A percentile compares a stretch with the other conserved stretches of the same genome.
phyloP scores from a whole-genome alignment of 805 yeast genomes.

The Scheffersomyces spartinae region DNA sequence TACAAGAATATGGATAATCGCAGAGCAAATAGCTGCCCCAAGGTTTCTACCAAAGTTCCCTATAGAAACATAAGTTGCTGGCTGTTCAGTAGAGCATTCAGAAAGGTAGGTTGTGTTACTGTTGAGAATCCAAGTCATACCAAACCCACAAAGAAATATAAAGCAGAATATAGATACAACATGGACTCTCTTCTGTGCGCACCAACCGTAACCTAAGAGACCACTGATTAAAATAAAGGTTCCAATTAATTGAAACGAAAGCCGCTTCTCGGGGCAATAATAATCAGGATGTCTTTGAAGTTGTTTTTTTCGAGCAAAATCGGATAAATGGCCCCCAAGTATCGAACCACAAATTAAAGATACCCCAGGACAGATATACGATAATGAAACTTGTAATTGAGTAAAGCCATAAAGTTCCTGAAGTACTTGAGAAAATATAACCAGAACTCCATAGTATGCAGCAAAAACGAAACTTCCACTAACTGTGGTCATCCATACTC shows the following conservation, averaged over 20 bases:
- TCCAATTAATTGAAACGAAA: slow-evolving; percentile 33
- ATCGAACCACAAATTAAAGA: slow-evolving; percentile 39
- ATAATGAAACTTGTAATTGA: slow-evolving; percentile 25
- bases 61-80: slow-evolving; percentile 43
- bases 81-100: slow-evolving; percentile 36
- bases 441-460: slow-evolving; percentile 41
- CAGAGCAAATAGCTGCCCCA: slow-evolving; percentile 44
- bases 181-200: slow-evolving; percentile 26
- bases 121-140: slow-evolving; percentile 45
- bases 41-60: slow-evolving; percentile 41
- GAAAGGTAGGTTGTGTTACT: slow-evolving; percentile 43
- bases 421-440: slow-evolving; percentile 34
- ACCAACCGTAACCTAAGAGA: slow-evolving; percentile 43
- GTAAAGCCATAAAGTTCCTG: slow-evolving; percentile 24
- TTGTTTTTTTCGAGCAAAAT: slow-evolving; percentile 18
- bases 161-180: slow-evolving; percentile 30
- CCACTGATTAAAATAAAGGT: slow-evolving; percentile 31
- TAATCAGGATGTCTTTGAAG: slow-evolving; percentile 12
- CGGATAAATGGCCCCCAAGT: slow-evolving; percentile 38
- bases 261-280: slow-evolving; percentile 36
- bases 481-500: slow-evolving; percentile 34
- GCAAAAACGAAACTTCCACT: slow-evolving; percentile 43
- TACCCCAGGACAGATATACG: slow-evolving; percentile 43
- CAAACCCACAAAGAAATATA: slow-evolving; percentile 37
- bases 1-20: slow-evolving; percentile 24